Evolutionary conservation across 179 eudicot genomes (phyloP).

Genomic region (Carnegiea gigantea): DNA sequence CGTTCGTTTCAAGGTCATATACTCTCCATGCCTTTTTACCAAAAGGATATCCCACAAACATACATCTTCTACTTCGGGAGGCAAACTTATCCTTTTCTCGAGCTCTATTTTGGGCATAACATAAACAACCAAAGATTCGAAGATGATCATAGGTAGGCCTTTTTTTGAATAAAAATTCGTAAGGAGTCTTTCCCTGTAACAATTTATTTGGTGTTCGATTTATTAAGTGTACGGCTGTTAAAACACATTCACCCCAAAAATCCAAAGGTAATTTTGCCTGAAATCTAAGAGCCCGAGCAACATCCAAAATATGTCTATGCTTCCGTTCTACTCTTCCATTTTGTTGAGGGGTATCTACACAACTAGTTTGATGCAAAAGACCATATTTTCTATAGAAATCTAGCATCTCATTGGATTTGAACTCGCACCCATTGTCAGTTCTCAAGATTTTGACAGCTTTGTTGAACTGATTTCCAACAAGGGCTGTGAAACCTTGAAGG

Average conservation of each 20-base stretch:
- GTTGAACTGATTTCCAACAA: background rate
- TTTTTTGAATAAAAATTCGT: background rate
- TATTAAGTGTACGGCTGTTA: background rate
- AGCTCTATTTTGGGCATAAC: background rate
- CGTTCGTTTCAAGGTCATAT: background rate
- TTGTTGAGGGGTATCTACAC: background rate
- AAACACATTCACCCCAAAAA: background rate
- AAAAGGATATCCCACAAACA: background rate
- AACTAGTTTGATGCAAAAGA: background rate
- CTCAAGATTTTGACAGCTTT: too few relatives aligned
- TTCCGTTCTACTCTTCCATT: background rate
- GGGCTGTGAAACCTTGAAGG: background rate
- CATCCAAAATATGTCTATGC: background rate
- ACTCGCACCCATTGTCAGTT: background rate
- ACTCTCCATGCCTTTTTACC: background rate
- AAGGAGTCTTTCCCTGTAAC: background rate
- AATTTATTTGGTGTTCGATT: background rate
- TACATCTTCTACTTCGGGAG: background rate
- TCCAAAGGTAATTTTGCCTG: background rate
- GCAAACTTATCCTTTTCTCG: background rate
- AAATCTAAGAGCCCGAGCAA: background rate
- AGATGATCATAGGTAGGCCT: background rate
- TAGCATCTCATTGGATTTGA: background rate
- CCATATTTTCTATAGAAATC: background rate
- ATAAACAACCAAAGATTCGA: background rate